These are phyloP conservation scores for Chaetomium olivaceum DNA, from an alignment of 2,329 filamentous ascomycete species.

Conservation along the genomic window DNA sequence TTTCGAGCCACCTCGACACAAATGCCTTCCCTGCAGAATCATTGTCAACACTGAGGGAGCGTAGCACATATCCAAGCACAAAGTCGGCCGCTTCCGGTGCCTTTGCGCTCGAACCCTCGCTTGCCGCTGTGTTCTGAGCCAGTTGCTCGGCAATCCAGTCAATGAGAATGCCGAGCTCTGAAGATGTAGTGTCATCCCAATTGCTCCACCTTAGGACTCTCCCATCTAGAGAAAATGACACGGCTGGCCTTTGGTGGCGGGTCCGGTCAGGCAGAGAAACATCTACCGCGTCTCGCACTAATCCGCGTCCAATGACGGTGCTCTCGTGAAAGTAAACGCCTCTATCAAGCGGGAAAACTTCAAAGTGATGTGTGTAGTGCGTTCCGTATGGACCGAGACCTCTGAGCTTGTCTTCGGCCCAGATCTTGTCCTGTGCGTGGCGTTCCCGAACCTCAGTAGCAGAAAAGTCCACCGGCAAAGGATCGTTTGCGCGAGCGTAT, in stretches of 20 bases:
- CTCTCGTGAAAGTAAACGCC: constrained; percentile 61
- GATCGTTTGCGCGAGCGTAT: constrained; percentile 56
- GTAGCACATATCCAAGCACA: constrained; percentile 50
- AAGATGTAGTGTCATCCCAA: constrained; percentile 61
- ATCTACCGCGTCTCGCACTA: constrained; percentile 45
- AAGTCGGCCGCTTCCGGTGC: constrained; percentile 45
- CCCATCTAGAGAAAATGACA: constrained; percentile 50
- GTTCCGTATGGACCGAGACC: constrained; percentile 63
- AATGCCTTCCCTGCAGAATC: constrained; percentile 44
- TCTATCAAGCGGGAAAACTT: constrained; percentile 58
- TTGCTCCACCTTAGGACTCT: constrained; percentile 54
- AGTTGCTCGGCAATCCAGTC: constrained; percentile 57
- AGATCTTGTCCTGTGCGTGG: constrained; percentile 22
- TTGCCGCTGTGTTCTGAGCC: constrained; percentile 12
- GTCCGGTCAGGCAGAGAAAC: constrained; percentile 36
- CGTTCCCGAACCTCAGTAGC: constrained; percentile 29
- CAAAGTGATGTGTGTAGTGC: constrained; percentile 63
- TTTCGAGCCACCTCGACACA: constrained; percentile 46
- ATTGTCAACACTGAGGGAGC: constrained; percentile 44
- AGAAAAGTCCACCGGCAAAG: constrained; percentile 42
- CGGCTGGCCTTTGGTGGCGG: constrained; percentile 37
- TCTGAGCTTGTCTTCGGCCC: constrained; percentile 43
- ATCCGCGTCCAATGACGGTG: constrained; percentile 59
- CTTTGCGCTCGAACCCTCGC: neutral
- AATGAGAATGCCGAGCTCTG: constrained; percentile 61